phyloP scores from a whole-genome alignment of 83 land plant species.

The Thuja plicata region DNA sequence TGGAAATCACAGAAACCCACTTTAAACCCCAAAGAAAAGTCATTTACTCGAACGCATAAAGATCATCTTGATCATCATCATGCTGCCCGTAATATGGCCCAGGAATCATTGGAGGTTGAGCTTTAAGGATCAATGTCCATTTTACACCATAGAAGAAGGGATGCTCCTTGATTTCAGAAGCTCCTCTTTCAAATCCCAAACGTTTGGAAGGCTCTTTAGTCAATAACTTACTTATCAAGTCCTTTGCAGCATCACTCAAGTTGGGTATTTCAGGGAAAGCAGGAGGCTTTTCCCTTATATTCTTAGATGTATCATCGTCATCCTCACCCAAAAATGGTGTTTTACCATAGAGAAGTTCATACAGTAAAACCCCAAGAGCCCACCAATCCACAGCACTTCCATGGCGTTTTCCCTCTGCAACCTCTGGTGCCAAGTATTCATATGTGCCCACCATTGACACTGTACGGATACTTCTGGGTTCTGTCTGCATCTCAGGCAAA shows the following conservation, averaged over 20 bases:
- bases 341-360: conserved; percentile 72
- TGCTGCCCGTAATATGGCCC: conserved; percentile 22
- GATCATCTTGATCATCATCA: no score
- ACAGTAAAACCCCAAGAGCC: conserved; percentile 76
- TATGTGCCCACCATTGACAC: conserved; percentile 72
- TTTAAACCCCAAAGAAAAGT: no score
- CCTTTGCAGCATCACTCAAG: conserved; percentile 51
- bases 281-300: conserved; percentile 70
- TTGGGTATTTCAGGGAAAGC: conserved; percentile 46
- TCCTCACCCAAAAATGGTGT: conserved; percentile 72
- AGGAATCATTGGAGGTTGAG: conserved; percentile 46
- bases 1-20: no score
- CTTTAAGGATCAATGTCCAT: conserved; percentile 68
- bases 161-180: conserved; percentile 61
- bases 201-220: conserved; percentile 61
- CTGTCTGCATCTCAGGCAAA: conserved; percentile 47
- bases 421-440: conserved; percentile 72
- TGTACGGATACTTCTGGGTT: conserved; percentile 56
- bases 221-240: conserved; percentile 50
- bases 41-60: no score
- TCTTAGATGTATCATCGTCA: conserved; percentile 56
- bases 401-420: conserved; percentile 63
- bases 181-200: conserved; percentile 55
- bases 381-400: conserved; percentile 84
- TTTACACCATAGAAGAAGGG: conserved; percentile 72